These are phyloP conservation scores for Turritis glabra DNA, from an alignment of 345 rosid genomes.

Conservation along the genomic window DNA sequence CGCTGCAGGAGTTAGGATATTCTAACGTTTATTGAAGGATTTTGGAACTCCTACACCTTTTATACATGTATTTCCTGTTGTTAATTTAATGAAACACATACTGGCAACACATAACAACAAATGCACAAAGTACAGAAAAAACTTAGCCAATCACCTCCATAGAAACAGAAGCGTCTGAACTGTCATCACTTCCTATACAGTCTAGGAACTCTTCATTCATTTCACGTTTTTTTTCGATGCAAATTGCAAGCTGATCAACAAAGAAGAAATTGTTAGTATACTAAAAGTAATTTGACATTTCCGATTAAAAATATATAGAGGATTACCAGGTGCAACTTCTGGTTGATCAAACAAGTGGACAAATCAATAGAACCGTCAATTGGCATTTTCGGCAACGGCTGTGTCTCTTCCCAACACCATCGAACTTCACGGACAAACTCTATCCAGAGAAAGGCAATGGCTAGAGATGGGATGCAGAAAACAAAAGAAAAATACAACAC, in stretches of 20 bases:
- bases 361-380: conserved; percentile 69
- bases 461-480: conserved; percentile 43
- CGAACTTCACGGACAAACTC: conserved; percentile 97
- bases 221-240: conserved; percentile 87
- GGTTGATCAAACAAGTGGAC: conserved; percentile 83
- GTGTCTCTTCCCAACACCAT: conserved; percentile 98
- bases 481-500: conserved; percentile 12
- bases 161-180: conserved; percentile 48
- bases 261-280: conserved; percentile 31
- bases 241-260: conserved; percentile 76
- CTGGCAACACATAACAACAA: conserved; percentile 9
- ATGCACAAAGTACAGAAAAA: conserved; percentile 4
- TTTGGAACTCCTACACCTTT: conserved; percentile 4
- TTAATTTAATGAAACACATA: conserved; percentile 21
- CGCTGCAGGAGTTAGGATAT: conserved; percentile 17
- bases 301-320: conserved; percentile 2
- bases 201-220: conserved; percentile 81
- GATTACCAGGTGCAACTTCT: conserved; percentile 92
- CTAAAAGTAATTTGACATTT: conserved; percentile 9
- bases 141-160: conserved; percentile 32
- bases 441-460: conserved; percentile 89
- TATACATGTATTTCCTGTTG: neutral
- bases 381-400: conserved; percentile 75
- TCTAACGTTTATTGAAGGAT: conserved; percentile 1
- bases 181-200: conserved; percentile 70